Base-by-base conservation (phyloP, 2,329 filamentous ascomycete species). In the Stachybotrys chartarum region DNA sequence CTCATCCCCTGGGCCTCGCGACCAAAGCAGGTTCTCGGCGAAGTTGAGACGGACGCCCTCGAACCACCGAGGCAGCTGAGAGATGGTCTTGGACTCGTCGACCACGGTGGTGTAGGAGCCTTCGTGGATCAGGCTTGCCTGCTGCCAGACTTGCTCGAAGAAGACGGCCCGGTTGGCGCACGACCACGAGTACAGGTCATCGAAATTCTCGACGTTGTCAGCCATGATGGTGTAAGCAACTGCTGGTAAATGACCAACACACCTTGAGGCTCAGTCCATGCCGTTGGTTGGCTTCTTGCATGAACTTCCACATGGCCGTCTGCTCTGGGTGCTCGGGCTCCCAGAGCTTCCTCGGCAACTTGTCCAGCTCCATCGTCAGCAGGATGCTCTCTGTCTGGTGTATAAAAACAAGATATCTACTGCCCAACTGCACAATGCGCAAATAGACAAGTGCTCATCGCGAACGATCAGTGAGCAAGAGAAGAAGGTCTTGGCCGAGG, bases 11-110 rank as follows among this genome's bases (percentile, higher is more conserved):
- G 70, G 66, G 3, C 68, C 67, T 14, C 74, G 73, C 1, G 79
- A 79, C 73, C 82, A 92, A 30, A 96, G 81, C 30, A 91, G 71
- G 66, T 94, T 95, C 72, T 95, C 90, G 6, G 89, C 86, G 66
- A 86, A 93, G 64, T 91, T 95, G 62, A 94, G 69, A 6, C 75
- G 72, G 1, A 91, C 78, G 32, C 90, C 90, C 1, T 83, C 73
- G 68, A 94, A 95, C 90, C 90, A 95, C 46, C 76, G 72, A 0
- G 90, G 90, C 6, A 93, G 78, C 16, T 77, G 75, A 57, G 90
- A 85, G 68, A 95, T 90, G 1, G 85, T 82, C 1, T 80, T 77
- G 0, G 74, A 75, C 63, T 90, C 85, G 65, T 95, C 88, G 3
- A 94, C 85, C 1, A 87, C 83, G 10, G 65, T 70, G 0, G 70